Evolutionary conservation across 768 basidiomycete species (phyloP), one percentile per base, ranked within the genome.

Genomic region (Leccinum subtestaceum): DNA sequence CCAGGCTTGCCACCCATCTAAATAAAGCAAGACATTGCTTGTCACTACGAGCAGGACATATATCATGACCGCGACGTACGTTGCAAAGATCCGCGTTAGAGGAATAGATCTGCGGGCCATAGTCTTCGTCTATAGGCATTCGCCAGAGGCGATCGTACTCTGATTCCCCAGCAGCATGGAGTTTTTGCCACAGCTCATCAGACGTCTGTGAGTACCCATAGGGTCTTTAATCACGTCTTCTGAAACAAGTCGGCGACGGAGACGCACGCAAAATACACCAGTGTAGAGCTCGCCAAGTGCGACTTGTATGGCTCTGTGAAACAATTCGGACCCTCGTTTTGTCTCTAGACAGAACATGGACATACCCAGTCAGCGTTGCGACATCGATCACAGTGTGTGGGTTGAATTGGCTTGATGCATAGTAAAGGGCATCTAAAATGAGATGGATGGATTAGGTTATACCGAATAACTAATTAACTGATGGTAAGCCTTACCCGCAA

Each of bases 81-180:
- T 93, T 94, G 73, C 88, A 87, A 34, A 94, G 77, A 70, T 94
- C 92, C 25, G 91, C 91, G 65, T 91, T 92, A 27, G 85, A 87
- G 7, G 79, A 79, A 69, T 85, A 73, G 65, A 95, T 94, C 70
- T 91, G 91, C 11, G 84, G 82, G 1, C 83, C 85, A 63, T 80
- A 95, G 57, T 87, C 90, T 47, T 92, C 90, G 65, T 91, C 87
- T 55, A 95, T 82, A 10, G 93, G 93, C 86, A 95, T 85, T 27
- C 93, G 84, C 93, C 93, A 95, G 80, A 95, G 87, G 55, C 86
- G 84, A 73, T 93, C 91, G 67, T 88, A 82, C 66, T 92, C 89
- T 13, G 74, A 72, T 74, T 86, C 83, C 11, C 90, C 91, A 2
- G 93, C 91, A 2, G 69, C 76, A 60, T 84, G 77, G 11, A 95